Conservation (phyloP, 306 rosid genomes). For the Castanea crenata region DNA sequence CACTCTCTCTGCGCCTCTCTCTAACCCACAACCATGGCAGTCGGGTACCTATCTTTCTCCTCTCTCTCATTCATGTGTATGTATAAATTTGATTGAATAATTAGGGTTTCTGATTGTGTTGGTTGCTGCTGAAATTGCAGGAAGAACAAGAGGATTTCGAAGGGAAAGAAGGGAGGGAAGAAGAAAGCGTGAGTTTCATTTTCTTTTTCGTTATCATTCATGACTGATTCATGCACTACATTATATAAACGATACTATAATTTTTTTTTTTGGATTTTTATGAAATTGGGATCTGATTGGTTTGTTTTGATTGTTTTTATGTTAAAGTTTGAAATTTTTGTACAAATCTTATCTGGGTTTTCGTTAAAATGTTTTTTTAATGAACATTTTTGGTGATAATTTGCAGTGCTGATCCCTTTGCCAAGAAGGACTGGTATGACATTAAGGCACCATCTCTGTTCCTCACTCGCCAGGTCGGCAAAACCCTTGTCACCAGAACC, state of each 20-base stretch:
- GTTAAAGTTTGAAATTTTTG: neutral
- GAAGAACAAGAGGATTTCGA: slow-evolving; percentile 45
- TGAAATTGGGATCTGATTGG: neutral
- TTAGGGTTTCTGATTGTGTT: neutral
- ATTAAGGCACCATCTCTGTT: slow-evolving; percentile 38
- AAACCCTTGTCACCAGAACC: slow-evolving; percentile 42
- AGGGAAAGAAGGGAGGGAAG: slow-evolving; percentile 50
- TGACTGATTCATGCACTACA: no score
- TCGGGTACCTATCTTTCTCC: slow-evolving; percentile 22
- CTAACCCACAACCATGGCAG: slow-evolving; percentile 25
- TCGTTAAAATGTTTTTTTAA: no score
- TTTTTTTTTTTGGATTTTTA: neutral
- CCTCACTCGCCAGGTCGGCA: slow-evolving; percentile 30
- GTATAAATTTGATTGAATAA: neutral
- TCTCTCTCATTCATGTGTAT: neutral
- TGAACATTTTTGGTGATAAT: neutral
- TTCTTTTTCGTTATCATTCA: neutral
- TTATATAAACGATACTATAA: no score
- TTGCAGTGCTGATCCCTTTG: slow-evolving; percentile 36
- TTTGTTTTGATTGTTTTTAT: neutral
- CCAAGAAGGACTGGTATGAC: slow-evolving; percentile 44
- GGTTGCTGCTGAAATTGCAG: slow-evolving; percentile 19
- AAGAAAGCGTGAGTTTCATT: slow-evolving; percentile 39
- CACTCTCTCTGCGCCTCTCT: neutral
- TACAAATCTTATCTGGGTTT: no score